A percentile compares a stretch with the other conserved stretches of the same genome.
phyloP scores from a whole-genome alignment of 2,329 filamentous ascomycete genomes.

The Aaosphaeria arxii region DNA sequence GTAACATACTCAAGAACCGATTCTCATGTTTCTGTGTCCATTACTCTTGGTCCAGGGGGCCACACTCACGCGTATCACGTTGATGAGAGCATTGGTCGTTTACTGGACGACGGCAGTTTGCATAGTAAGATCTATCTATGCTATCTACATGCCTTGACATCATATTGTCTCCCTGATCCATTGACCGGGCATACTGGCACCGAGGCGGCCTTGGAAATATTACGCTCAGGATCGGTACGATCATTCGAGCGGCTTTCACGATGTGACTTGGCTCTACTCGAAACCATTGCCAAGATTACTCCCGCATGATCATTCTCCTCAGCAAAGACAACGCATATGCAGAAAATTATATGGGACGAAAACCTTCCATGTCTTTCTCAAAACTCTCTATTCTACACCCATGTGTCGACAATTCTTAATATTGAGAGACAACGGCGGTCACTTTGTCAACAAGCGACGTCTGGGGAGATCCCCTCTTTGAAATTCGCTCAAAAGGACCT shows the following conservation, averaged over 20 bases:
- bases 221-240: conserved; percentile 48
- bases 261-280: conserved; percentile 10
- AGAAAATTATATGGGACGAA: conserved; percentile 44
- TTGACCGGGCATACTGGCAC: conserved; percentile 53
- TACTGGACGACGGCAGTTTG: conserved; percentile 51
- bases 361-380: conserved; percentile 41
- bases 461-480: conserved; percentile 1
- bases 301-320: conserved; percentile 46
- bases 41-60: conserved; percentile 4
- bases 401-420: conserved; percentile 21
- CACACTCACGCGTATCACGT: conserved; percentile 48
- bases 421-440: conserved; percentile 16
- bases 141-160: conserved; percentile 56
- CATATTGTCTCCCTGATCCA: conserved; percentile 50
- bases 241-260: conserved; percentile 45
- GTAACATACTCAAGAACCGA: conserved; percentile 2
- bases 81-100: conserved; percentile 48
- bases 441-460: conserved; percentile 5
- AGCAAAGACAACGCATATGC: conserved; percentile 38
- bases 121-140: conserved; percentile 51
- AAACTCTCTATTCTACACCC: conserved; percentile 14
- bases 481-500: conserved; percentile 12
- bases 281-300: conserved; percentile 26
- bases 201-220: conserved; percentile 51
- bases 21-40: background rate